Conservation (phyloP, 202 grass and related monocot species). For the Zoysia matrella region DNA sequence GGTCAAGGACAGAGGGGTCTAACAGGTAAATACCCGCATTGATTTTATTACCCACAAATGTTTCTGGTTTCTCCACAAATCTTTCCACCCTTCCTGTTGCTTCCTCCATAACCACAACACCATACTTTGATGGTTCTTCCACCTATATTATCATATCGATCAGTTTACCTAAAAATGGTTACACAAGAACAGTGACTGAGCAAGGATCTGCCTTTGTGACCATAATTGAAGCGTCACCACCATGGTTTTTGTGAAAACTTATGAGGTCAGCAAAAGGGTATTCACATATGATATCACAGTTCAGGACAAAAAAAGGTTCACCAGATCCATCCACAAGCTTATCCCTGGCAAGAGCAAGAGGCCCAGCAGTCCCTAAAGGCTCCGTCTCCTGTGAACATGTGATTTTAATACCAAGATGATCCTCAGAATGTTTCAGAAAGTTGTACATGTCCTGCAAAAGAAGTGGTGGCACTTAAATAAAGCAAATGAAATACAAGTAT, state of each 20-base stretch:
- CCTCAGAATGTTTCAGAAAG: slow-evolving; percentile 80
- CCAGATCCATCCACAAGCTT: slow-evolving; percentile 75
- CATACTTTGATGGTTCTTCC: slow-evolving; percentile 69
- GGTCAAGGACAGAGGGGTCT: slow-evolving; percentile 68
- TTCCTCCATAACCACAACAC: slow-evolving; percentile 39
- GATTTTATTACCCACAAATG: slow-evolving; percentile 81
- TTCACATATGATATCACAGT: slow-evolving; percentile 81
- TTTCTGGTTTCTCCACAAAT: slow-evolving; percentile 79
- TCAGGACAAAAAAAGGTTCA: slow-evolving; percentile 77
- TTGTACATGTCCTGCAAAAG: slow-evolving; percentile 48
- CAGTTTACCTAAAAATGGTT: background rate
- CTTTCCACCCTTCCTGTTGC: slow-evolving; percentile 62
- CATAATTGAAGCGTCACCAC: slow-evolving; percentile 76
- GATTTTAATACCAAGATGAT: slow-evolving; percentile 76
- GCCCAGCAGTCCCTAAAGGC: slow-evolving; percentile 72
- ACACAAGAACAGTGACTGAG: background rate
- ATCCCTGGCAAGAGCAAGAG: slow-evolving; percentile 78
- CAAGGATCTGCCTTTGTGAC: slow-evolving; percentile 69
- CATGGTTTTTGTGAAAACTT: slow-evolving; percentile 61
- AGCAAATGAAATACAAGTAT: background rate
- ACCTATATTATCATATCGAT: slow-evolving; percentile 48
- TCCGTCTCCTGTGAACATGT: slow-evolving; percentile 79
- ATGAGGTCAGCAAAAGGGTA: slow-evolving; percentile 78
- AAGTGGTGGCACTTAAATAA: background rate
- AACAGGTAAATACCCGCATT: slow-evolving; percentile 83